Conservation (phyloP, 2,329 filamentous ascomycete genomes). For the Aspergillus novofumigatus region DNA sequence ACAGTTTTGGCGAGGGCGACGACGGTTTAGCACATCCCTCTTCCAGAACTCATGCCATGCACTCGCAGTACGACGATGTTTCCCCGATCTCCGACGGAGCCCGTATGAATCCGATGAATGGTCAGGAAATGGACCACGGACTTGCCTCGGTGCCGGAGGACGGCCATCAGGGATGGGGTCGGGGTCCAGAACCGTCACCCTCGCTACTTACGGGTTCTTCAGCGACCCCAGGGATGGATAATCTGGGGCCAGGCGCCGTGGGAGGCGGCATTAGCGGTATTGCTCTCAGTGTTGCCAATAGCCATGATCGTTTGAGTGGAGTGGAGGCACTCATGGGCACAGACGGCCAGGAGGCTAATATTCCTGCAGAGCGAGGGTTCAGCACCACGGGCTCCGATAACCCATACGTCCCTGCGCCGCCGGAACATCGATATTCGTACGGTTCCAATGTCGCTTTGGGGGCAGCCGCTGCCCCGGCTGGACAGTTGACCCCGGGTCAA, state of each 20-base stretch:
- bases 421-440: conserved; percentile 33
- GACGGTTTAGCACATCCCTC: conserved; percentile 4
- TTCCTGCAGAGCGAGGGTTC: conserved; percentile 33
- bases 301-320: conserved; percentile 61
- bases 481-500: conserved; percentile 29
- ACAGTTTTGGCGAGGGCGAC: conserved; percentile 20
- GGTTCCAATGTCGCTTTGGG: conserved; percentile 36
- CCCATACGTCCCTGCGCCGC: conserved; percentile 31
- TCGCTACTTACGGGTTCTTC: conserved; percentile 34
- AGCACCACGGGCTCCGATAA: conserved; percentile 34
- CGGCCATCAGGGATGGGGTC: conserved; percentile 8
- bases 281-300: conserved; percentile 62
- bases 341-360: conserved; percentile 21
- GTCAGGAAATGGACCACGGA: conserved; percentile 2
- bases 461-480: conserved; percentile 29
- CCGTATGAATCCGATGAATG: neutral
- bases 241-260: conserved; percentile 58
- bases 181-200: conserved; percentile 22
- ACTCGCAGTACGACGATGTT: conserved; percentile 9
- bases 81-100: conserved; percentile 6
- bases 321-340: conserved; percentile 55
- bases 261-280: conserved; percentile 65
- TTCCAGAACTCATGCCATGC: neutral
- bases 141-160: conserved; percentile 13
- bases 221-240: conserved; percentile 62